Percentiles rank a stretch among this genome's conserved stretches.
Conservation (phyloP, 192 early-diverging fungal species). For the Chytriomyces sp. region DNA sequence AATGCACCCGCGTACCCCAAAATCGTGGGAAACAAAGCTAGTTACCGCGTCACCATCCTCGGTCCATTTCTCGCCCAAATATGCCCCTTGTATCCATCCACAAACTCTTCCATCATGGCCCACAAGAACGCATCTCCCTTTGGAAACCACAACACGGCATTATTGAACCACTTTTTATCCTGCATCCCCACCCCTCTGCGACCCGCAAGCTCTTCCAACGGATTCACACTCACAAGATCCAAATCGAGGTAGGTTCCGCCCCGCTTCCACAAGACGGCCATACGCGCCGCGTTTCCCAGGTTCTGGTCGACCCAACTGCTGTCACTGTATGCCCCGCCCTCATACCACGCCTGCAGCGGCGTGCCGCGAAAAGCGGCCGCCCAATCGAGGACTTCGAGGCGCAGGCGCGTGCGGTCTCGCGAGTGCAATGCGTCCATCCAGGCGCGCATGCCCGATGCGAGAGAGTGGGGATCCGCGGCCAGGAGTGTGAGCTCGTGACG, state of each 20-base stretch:
- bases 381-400: constrained; percentile 19
- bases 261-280: constrained; percentile 30
- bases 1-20: background rate
- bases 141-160: constrained; percentile 39
- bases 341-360: constrained; percentile 35
- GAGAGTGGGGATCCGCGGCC: constrained; percentile 26
- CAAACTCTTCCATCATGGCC: constrained; percentile 44
- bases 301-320: constrained; percentile 36
- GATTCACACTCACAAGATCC: constrained; percentile 41
- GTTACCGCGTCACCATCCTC: background rate
- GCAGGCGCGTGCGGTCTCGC: background rate
- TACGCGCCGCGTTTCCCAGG: constrained; percentile 37
- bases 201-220: constrained; percentile 3
- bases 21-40: background rate
- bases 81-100: constrained; percentile 31
- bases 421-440: constrained; percentile 5
- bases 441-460: constrained; percentile 3
- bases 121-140: constrained; percentile 31
- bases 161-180: constrained; percentile 31
- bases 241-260: constrained; percentile 41
- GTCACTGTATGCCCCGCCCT: background rate
- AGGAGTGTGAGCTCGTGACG: constrained; percentile 25
- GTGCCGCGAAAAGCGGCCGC: constrained; percentile 22
- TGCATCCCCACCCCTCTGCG: constrained; percentile 27
- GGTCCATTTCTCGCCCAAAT: constrained; percentile 23